Evolutionary conservation across 768 basidiomycete genomes (phyloP).

Genomic region (Kockovaella imperatae): DNA sequence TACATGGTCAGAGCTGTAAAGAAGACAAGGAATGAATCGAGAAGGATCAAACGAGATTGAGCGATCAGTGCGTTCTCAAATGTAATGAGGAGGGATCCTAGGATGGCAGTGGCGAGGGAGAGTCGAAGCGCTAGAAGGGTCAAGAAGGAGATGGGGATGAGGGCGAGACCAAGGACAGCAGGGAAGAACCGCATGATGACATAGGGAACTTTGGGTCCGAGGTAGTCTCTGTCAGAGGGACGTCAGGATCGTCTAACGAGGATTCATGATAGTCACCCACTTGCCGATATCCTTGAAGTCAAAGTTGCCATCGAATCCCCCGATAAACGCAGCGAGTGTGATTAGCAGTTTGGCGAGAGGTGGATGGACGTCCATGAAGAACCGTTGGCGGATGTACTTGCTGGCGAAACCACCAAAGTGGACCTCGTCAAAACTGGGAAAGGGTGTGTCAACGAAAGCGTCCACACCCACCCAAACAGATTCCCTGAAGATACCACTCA

Average conservation of each 20-base stretch:
- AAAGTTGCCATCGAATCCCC: slow-evolving; percentile 84
- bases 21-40: slow-evolving; percentile 97
- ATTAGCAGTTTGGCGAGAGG: slow-evolving; percentile 93
- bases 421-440: slow-evolving; percentile 83
- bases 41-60: slow-evolving; percentile 91
- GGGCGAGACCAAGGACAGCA: slow-evolving; percentile 75
- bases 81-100: slow-evolving; percentile 81
- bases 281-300: slow-evolving; percentile 98
- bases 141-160: slow-evolving; percentile 83
- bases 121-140: slow-evolving; percentile 89
- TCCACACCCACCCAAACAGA: background rate
- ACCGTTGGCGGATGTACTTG: slow-evolving; percentile 80
- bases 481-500: slow-evolving; percentile 47
- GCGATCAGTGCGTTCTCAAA: slow-evolving; percentile 96
- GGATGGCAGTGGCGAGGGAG: slow-evolving; percentile 80
- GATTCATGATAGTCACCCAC: slow-evolving; percentile 47
- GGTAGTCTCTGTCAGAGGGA: slow-evolving; percentile 55
- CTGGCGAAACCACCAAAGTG: slow-evolving; percentile 96
- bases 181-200: slow-evolving; percentile 97
- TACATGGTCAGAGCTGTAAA: slow-evolving; percentile 87
- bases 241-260: background rate
- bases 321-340: slow-evolving; percentile 77
- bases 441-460: background rate
- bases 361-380: slow-evolving; percentile 79
- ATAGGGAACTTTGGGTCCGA: slow-evolving; percentile 70